Conservation (phyloP, 805 yeast species). For the Kodamaea restingae region DNA sequence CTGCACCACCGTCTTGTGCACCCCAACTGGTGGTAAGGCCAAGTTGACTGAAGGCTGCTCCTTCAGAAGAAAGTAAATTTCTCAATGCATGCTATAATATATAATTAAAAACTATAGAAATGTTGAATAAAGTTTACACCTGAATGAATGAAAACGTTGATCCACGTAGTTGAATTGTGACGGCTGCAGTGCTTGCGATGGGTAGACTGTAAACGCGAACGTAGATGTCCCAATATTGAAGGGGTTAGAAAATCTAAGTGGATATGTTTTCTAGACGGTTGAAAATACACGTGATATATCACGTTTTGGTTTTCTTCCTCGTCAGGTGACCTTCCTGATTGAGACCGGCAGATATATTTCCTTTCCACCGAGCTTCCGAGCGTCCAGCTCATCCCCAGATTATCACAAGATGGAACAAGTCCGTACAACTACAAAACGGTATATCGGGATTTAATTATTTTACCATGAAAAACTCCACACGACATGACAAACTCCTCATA, state of each 20-base stretch:
- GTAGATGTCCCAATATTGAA: too few relatives aligned
- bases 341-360: not conserved
- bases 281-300: not conserved
- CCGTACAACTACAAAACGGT: too few relatives aligned
- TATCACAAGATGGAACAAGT: slow-evolving; percentile 1
- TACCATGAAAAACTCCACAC: too few relatives aligned
- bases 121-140: slow-evolving; percentile 9
- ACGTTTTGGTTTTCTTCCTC: not conserved
- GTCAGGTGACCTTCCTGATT: not conserved
- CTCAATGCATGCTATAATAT: slow-evolving; percentile 9
- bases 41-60: slow-evolving; percentile 99
- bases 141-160: slow-evolving; percentile 3
- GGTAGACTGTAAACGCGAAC: too few relatives aligned
- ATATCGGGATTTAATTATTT: too few relatives aligned
- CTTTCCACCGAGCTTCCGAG: not conserved
- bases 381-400: slow-evolving; percentile 1
- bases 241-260: too few relatives aligned
- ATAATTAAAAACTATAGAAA: slow-evolving; percentile 10
- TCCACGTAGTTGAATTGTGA: too few relatives aligned
- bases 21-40: slow-evolving; percentile 99
- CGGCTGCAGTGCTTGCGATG: too few relatives aligned
- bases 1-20: slow-evolving; percentile 96
- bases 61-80: slow-evolving; percentile 91
- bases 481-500: too few relatives aligned
- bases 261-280: too few relatives aligned